Conservation (phyloP, 192 early-diverging fungal species). For the Spizellomyces punctatus region DNA sequence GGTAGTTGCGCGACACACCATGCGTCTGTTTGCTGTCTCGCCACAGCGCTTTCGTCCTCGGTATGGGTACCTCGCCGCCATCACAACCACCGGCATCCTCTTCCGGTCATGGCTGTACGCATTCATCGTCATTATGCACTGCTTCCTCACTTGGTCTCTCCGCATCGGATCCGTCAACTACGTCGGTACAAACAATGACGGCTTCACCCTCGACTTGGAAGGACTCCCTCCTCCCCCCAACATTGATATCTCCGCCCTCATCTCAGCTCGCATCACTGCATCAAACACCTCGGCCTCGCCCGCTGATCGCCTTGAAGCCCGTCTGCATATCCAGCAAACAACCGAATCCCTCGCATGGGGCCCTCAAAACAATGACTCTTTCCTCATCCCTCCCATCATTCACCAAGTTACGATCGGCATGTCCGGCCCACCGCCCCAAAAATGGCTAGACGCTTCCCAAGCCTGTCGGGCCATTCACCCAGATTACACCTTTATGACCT, state of each 20-base stretch:
- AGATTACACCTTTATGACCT: slow-evolving; percentile 31
- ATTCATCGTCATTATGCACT: slow-evolving; percentile 23
- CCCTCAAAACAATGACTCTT: slow-evolving; percentile 1
- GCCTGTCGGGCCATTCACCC: slow-evolving; percentile 35
- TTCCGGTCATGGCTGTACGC: slow-evolving; percentile 21
- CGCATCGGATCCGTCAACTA: slow-evolving; percentile 3
- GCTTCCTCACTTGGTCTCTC: slow-evolving; percentile 28
- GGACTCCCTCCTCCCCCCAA: slow-evolving; percentile 16
- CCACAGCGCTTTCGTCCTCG: not conserved
- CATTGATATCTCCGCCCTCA: slow-evolving; percentile 5
- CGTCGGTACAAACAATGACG: slow-evolving; percentile 16
- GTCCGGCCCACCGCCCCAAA: slow-evolving; percentile 21
- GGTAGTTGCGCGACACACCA: too few species aligned
- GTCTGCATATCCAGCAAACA: not conserved
- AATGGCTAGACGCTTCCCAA: slow-evolving; percentile 23
- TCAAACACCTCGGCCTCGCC: not conserved
- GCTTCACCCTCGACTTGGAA: slow-evolving; percentile 18
- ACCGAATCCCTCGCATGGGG: slow-evolving; percentile 19
- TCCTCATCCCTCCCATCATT: slow-evolving; percentile 37
- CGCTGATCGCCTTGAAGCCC: not conserved
- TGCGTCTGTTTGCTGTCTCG: not conserved
- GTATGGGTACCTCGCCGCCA: not conserved
- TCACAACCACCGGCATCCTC: slow-evolving; percentile 7
- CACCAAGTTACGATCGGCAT: slow-evolving; percentile 36
- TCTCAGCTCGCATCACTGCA: not conserved